These are phyloP conservation scores for Penicillium turbatum DNA, from an alignment of 495 filamentous ascomycete genomes.

Conservation along the genomic window DNA sequence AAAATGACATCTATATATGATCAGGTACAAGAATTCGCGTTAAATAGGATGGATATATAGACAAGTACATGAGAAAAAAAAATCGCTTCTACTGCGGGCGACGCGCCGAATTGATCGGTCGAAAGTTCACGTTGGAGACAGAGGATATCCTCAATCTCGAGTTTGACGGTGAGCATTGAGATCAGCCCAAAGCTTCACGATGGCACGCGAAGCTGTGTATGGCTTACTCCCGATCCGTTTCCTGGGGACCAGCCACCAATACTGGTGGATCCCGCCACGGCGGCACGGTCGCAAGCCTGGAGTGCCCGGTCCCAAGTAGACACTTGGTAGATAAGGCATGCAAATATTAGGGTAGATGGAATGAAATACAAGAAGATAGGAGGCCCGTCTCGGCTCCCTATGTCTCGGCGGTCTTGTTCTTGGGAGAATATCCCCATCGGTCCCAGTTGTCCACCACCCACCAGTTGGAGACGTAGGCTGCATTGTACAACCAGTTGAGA, in stretches of 20 bases:
- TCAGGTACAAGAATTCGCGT: not conserved
- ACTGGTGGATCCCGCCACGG: not conserved
- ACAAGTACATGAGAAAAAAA: conserved; percentile 2
- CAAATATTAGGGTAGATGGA: conserved; percentile 8
- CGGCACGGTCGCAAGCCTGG: not conserved
- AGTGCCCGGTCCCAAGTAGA: not conserved
- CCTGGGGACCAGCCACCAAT: not conserved
- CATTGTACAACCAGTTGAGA: conserved; percentile 41
- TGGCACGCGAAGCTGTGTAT: not conserved
- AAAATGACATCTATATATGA: not conserved
- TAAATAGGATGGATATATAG: conserved; percentile 3
- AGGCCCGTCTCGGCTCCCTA: not conserved
- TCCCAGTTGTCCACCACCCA: conserved; percentile 42
- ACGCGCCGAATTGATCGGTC: not conserved
- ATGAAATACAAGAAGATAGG: conserved; percentile 6
- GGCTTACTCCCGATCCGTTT: not conserved
- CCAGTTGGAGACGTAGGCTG: conserved; percentile 42
- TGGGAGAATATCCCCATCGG: conserved; percentile 14
- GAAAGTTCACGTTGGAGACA: not conserved
- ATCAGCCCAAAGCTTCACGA: not conserved
- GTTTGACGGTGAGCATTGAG: not conserved
- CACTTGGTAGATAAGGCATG: conserved; percentile 2
- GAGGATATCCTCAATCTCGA: not conserved
- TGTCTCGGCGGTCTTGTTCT: not conserved
- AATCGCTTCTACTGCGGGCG: conserved; percentile 8